Evolutionary conservation across 164 flowering plant genomes (phyloP).

Genomic region (Magnolia sinica): DNA sequence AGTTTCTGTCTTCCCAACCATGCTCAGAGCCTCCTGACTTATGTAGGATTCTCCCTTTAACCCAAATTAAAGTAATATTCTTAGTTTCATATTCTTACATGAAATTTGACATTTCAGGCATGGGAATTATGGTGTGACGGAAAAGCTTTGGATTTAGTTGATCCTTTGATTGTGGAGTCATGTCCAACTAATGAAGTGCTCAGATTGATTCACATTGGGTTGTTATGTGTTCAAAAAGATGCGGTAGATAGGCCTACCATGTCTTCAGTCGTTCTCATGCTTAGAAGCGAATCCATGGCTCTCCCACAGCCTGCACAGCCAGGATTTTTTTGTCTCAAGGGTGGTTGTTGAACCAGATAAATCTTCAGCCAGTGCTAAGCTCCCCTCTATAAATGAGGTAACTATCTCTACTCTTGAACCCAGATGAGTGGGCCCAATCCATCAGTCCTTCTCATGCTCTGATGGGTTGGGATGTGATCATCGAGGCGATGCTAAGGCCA

Average conservation of each 20-base stretch:
- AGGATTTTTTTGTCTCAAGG: too few relatives aligned
- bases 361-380: too few relatives aligned
- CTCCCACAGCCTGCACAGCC: conserved; percentile 9
- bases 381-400: too few relatives aligned
- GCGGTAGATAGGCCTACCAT: conserved; percentile 11
- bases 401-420: too few relatives aligned
- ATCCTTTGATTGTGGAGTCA: neutral
- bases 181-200: neutral
- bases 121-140: conserved; percentile 19
- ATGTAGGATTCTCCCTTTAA: conserved; percentile 15
- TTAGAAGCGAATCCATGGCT: neutral
- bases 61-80: neutral
- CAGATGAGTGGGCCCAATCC: too few relatives aligned
- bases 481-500: too few relatives aligned
- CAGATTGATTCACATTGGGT: conserved; percentile 8
- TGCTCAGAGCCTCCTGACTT: conserved; percentile 12
- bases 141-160: conserved; percentile 9
- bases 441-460: too few relatives aligned
- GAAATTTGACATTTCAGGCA: neutral
- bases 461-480: too few relatives aligned
- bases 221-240: conserved; percentile 14
- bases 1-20: neutral
- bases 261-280: conserved; percentile 2
- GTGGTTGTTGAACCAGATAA: too few relatives aligned
- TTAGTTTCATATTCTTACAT: neutral